Base-by-base conservation (phyloP, 768 basidiomycete genomes). In the Auriscalpium vulgare region DNA sequence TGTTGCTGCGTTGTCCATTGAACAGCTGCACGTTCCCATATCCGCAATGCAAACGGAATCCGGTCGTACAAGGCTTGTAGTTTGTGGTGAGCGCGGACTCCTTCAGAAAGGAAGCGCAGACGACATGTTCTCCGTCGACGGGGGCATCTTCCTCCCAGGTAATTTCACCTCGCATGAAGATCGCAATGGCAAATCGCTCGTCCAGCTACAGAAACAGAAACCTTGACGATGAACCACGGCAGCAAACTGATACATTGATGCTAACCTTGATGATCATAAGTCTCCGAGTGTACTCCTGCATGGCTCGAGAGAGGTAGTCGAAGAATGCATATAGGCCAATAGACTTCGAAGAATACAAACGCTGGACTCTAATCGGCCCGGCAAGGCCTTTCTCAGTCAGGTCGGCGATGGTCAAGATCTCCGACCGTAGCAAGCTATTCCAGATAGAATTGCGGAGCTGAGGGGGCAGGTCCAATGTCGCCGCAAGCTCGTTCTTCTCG, bases 401-500 rank as follows among this genome's bases (percentile, higher is more conserved):
- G 60, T 85, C 83, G 23, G 70, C 63, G 4, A 67, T 62, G 0
- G 72, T 75, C 53, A 87, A 65, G 23, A 86, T 81, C 55, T 84
- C 81, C 0, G 85, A 87, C 2, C 76, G 75, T 56, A 82, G 63
- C 4, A 87, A 69, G 2, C 83, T 85, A 60, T 85, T 85, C 82
- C 83, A 87, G 46, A 85, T 68, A 61, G 81, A 71, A 17, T 77
- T 72, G n/a, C 13, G 51, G 7, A 71, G 65, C 2, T 67, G 68
- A 43, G 40, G 14, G 23, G 70, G 66, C 5, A 82, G 63, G 10
- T 65, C 66, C 8, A 85, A 63, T 3, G 73, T 71, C 1, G 68
- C 62, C 36, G 68, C 76, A 44, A 85, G 67, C 0, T 76, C 77
- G 50, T 82, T 72, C 62, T 84, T 86, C 64, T 87, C 73, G 17